phyloP scores from a whole-genome alignment of 2,329 filamentous ascomycete species.

The Monilinia vaccinii-corymbosi region DNA sequence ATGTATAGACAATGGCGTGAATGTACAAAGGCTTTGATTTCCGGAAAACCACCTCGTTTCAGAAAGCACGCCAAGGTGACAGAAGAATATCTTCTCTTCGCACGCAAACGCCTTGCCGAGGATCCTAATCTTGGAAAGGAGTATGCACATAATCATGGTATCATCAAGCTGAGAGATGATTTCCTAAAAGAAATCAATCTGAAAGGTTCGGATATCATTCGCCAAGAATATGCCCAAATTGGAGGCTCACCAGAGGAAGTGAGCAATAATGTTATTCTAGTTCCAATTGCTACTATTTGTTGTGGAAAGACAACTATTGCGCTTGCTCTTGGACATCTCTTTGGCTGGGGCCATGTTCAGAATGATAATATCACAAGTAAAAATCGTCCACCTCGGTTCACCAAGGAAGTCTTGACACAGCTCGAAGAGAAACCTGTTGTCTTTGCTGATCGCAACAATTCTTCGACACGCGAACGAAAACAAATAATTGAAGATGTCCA shows the following conservation, averaged over 20 bases:
- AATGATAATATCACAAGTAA: conserved; percentile 91
- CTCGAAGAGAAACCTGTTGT: conserved; percentile 62
- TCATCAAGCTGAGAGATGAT: conserved; percentile 81
- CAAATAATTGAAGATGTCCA: conserved; percentile 78
- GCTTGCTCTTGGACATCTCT: conserved; percentile 70
- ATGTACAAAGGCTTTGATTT: conserved; percentile 83
- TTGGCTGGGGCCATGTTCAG: conserved; percentile 87
- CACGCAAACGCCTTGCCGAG: conserved; percentile 59
- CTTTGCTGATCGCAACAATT: conserved; percentile 90
- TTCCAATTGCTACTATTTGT: conserved; percentile 85
- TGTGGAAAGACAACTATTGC: conserved; percentile 96
- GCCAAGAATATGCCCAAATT: conserved; percentile 52
- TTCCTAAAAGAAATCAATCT: conserved; percentile 78
- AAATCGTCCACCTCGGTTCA: conserved; percentile 69
- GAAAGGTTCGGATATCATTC: conserved; percentile 82
- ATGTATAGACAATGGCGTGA: conserved; percentile 99
- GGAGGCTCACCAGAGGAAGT: conserved; percentile 45
- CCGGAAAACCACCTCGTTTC: conserved; percentile 62
- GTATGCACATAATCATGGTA: conserved; percentile 87
- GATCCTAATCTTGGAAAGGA: conserved; percentile 58
- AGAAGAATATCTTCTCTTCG: conserved; percentile 80
- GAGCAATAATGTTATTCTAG: conserved; percentile 64
- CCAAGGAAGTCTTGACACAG: conserved; percentile 55
- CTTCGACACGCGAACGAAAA: conserved; percentile 75
- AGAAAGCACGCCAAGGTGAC: conserved; percentile 88